These are phyloP conservation scores for Oehlia diaphana DNA, from an alignment of 192 early-diverging fungal genomes.

Conservation along the genomic window DNA sequence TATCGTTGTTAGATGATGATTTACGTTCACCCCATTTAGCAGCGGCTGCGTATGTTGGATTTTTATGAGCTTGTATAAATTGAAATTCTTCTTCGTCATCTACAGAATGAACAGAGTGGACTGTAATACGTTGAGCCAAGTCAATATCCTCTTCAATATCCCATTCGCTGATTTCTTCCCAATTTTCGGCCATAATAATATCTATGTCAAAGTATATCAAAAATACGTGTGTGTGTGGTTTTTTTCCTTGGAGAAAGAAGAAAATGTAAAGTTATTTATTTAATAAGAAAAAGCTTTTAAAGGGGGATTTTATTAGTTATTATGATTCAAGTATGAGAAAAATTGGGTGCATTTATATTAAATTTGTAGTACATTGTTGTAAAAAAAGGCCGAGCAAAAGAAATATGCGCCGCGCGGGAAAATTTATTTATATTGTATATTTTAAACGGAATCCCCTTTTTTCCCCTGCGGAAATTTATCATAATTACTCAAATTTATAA, in stretches of 20 bases:
- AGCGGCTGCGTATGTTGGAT: conserved; percentile 22
- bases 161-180: conserved; percentile 31
- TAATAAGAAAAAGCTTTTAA: too few relatives aligned
- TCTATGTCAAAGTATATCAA: not conserved
- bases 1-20: not conserved
- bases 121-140: conserved; percentile 27
- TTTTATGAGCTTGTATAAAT: conserved; percentile 19
- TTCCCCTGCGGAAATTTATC: too few relatives aligned
- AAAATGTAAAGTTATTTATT: not conserved
- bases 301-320: too few relatives aligned
- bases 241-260: not conserved
- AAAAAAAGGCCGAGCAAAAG: too few relatives aligned
- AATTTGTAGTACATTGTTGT: too few relatives aligned
- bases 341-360: too few relatives aligned
- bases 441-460: too few relatives aligned
- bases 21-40: conserved; percentile 24
- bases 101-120: conserved; percentile 16
- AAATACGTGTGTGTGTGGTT: not conserved
- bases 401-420: too few relatives aligned
- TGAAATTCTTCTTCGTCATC: conserved; percentile 25
- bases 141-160: conserved; percentile 25
- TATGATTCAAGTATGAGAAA: too few relatives aligned
- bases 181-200: conserved; percentile 20
- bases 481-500: too few relatives aligned
- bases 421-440: too few relatives aligned